Conservation (phyloP, 75 land plant genomes). For the Pinus albicaulis region DNA sequence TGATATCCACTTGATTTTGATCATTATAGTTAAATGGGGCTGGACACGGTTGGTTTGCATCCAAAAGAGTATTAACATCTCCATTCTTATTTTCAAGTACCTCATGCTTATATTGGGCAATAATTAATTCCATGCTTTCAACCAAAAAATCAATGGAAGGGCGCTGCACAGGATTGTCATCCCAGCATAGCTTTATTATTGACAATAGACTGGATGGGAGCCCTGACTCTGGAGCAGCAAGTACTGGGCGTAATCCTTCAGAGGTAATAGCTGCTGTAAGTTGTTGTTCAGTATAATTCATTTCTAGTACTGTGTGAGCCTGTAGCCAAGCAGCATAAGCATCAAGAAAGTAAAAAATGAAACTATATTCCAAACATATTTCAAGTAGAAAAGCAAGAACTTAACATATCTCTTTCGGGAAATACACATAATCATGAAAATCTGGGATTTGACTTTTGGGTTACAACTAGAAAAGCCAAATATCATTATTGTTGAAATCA, state of each 20-base stretch:
- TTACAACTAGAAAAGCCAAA: background rate
- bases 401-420: background rate
- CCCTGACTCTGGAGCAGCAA: constrained; percentile 59
- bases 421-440: background rate
- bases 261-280: constrained; percentile 86
- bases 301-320: constrained; percentile 98
- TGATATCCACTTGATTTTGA: constrained; percentile 35
- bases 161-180: constrained; percentile 55
- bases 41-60: constrained; percentile 7
- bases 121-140: constrained; percentile 39
- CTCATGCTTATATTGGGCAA: constrained; percentile 13
- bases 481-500: background rate
- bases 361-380: background rate
- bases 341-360: constrained; percentile 8
- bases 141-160: constrained; percentile 73
- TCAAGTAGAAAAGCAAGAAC: background rate
- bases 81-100: constrained; percentile 10
- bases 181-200: constrained; percentile 82
- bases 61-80: background rate
- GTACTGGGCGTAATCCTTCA: constrained; percentile 75
- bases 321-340: constrained; percentile 16
- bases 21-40: constrained; percentile 6
- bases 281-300: constrained; percentile 96
- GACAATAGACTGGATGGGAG: constrained; percentile 44
- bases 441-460: background rate